These are phyloP conservation scores for Delphinella strobiligena DNA, from an alignment of 2,329 filamentous ascomycete genomes.

Conservation along the genomic window DNA sequence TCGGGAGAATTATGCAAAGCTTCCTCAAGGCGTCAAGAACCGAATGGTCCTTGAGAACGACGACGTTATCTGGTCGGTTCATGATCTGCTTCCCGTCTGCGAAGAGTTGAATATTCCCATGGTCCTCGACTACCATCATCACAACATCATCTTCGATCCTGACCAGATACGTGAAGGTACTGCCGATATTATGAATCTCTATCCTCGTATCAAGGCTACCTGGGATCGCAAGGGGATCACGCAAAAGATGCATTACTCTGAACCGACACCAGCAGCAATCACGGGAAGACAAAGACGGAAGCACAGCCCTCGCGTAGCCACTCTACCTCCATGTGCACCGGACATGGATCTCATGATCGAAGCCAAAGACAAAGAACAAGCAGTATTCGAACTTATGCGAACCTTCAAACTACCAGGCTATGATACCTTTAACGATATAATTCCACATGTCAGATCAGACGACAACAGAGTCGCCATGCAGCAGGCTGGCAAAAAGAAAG, in stretches of 20 bases:
- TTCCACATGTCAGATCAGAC: slow-evolving; percentile 65
- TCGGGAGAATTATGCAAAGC: slow-evolving; percentile 54
- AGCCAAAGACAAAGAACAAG: slow-evolving; percentile 95
- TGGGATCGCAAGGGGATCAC: slow-evolving; percentile 76
- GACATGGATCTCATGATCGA: slow-evolving; percentile 98
- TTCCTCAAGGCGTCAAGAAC: slow-evolving; percentile 61
- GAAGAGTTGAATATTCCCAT: slow-evolving; percentile 90
- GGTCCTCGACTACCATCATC: slow-evolving; percentile 87
- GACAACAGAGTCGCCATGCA: slow-evolving; percentile 47
- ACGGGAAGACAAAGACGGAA: slow-evolving; percentile 70
- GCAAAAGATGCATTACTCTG: slow-evolving; percentile 96
- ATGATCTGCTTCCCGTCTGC: slow-evolving; percentile 79
- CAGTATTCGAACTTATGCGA: slow-evolving; percentile 87
- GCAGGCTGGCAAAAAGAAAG: slow-evolving; percentile 27
- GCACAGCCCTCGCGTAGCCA: slow-evolving; percentile 68
- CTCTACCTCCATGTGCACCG: slow-evolving; percentile 66
- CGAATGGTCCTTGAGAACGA: slow-evolving; percentile 88
- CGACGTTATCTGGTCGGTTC: slow-evolving; percentile 84
- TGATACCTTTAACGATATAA: slow-evolving; percentile 61
- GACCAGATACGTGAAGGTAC: slow-evolving; percentile 70
- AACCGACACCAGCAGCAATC: slow-evolving; percentile 63
- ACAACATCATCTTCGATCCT: slow-evolving; percentile 82
- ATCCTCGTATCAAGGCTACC: slow-evolving; percentile 65
- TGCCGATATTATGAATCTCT: slow-evolving; percentile 63
- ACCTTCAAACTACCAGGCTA: slow-evolving; percentile 74